Base-by-base conservation (phyloP, 805 yeast genomes). In the Yarrowia alimentaria region DNA sequence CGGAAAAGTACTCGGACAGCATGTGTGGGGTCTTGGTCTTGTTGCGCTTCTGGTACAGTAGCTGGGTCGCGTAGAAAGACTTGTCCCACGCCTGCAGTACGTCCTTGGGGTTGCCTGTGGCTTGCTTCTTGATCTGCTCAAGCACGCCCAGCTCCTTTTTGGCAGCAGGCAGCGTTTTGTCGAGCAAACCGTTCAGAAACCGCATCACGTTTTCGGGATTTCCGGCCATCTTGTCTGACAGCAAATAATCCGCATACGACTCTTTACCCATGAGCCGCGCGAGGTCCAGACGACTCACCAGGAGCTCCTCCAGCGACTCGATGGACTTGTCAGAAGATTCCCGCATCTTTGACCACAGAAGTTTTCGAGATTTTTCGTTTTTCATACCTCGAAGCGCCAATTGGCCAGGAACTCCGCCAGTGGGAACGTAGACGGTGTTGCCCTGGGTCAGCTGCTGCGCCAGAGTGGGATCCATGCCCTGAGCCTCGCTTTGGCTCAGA, bases 181-280 rank as follows among this genome's bases (percentile, higher is more conserved):
- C 63, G 9, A 83, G 77, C 49, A 90, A 65, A 31, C 81, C 79
- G 2, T 71, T 66, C 49, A 93, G 67, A 57, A 93, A 89, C 8
- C 81, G 72, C 55, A 71, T 64, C 2, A 90, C 99, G 59, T 86
- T 80, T 29, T 78, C 79, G 0, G 96, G 94, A 8, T 68, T 74
- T 55, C 80, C 80, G 7, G 95, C 95, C 95, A 93, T 86, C 64
- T 93, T 93, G 55, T 88, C 95, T 54, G 79, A 80, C 25, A 93
- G 68, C 61, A 87, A 94, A 62, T 93, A 90, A 30, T 83, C 82
- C 0, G 91, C 79, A 66, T 71, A 93, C 26, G 84, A 80, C 17
- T 68, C 58, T 60, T 78, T 78, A 0, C 94, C 91, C 69, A 91
- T 71, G 67, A 87, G 71, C 37, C 73, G 72, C 0, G 98, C 89